Evolutionary conservation across 352 stramenopile species (phyloP).

Genomic region (Phytophthora nicotianae): DNA sequence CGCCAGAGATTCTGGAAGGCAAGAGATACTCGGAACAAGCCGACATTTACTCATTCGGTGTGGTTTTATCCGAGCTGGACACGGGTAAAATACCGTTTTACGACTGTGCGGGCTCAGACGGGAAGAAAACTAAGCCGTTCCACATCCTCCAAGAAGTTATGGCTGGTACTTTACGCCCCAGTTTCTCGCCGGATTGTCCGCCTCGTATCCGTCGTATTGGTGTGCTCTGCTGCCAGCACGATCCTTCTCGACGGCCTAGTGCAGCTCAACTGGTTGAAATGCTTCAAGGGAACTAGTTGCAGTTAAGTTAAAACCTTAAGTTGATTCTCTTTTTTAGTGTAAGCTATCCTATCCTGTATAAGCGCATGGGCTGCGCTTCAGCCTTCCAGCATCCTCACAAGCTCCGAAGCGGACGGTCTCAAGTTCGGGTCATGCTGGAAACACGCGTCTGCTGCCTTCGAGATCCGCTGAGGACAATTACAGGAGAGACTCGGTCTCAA

Average conservation of each 20-base stretch:
- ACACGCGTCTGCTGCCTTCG: conserved; percentile 42
- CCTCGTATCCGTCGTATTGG: conserved; percentile 40
- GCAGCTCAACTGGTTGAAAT: conserved; percentile 24
- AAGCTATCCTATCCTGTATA: conserved; percentile 22
- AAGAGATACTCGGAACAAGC: neutral
- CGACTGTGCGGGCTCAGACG: conserved; percentile 13
- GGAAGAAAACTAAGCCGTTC: conserved; percentile 44
- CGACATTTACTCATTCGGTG: neutral
- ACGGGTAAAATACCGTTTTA: neutral
- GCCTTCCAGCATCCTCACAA: conserved; percentile 49
- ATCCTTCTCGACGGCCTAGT: conserved; percentile 35
- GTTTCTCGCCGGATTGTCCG: conserved; percentile 48
- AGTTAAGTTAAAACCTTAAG: neutral
- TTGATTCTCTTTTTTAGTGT: conserved; percentile 19
- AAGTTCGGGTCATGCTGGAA: conserved; percentile 48
- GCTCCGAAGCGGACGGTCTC: conserved; percentile 41
- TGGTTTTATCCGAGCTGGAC: neutral
- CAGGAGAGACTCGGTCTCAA: conserved; percentile 48
- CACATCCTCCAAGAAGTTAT: conserved; percentile 53
- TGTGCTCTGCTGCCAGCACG: conserved; percentile 45
- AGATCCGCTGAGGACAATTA: conserved; percentile 47
- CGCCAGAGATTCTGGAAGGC: neutral
- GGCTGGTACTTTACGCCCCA: conserved; percentile 46
- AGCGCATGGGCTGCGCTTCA: conserved; percentile 24
- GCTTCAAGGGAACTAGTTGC: conserved; percentile 13